Conservation (phyloP, 441 rosid genomes). For the Bruguiera hainesii region DNA sequence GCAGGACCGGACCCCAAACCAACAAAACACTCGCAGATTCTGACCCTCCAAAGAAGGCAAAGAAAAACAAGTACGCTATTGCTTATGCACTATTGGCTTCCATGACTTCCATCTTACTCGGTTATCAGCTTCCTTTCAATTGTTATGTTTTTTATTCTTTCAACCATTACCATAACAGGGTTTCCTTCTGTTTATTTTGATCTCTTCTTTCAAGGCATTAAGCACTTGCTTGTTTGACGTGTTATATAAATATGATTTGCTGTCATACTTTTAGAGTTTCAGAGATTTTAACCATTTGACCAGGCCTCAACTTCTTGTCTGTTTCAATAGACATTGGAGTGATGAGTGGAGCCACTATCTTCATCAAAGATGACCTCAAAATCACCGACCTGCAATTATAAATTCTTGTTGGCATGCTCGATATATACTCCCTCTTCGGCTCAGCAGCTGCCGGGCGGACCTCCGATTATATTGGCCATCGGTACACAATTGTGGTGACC, state of each 20-base stretch:
- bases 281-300: too few species aligned
- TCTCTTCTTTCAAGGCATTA: too few species aligned
- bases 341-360: constrained; percentile 49
- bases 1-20: constrained; percentile 12
- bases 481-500: constrained; percentile 69
- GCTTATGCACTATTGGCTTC: constrained; percentile 77
- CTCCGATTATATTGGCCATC: constrained; percentile 75
- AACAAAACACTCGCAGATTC: constrained; percentile 44
- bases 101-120: constrained; percentile 75
- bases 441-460: constrained; percentile 62
- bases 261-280: too few species aligned
- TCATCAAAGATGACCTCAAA: constrained; percentile 39
- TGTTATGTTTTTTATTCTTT: not conserved
- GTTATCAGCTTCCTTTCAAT: constrained; percentile 30
- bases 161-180: not conserved
- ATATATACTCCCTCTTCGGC: constrained; percentile 53
- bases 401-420: constrained; percentile 49
- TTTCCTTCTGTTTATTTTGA: not conserved
- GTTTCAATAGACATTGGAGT: constrained; percentile 53
- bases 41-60: constrained; percentile 49
- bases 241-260: too few species aligned
- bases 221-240: too few species aligned
- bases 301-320: not conserved
- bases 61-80: constrained; percentile 59
- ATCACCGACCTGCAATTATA: constrained; percentile 39